Evolutionary conservation across 1,139 yeast genomes (phyloP), one percentile per base, ranked within the genome.

Genomic region (Pichia sp.): DNA sequence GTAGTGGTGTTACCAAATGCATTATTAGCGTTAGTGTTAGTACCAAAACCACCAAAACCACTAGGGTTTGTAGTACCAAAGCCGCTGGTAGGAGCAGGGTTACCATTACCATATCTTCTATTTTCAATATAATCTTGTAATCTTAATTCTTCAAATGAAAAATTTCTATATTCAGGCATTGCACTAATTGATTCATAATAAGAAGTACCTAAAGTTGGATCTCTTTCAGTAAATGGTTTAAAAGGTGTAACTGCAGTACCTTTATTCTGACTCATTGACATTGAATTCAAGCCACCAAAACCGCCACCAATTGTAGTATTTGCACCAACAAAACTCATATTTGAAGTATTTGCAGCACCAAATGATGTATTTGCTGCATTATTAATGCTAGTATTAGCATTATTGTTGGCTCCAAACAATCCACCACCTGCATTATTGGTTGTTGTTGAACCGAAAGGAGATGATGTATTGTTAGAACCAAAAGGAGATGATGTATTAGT

Each of bases 141-240:
- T 62, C 99, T 76, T 64, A 92, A 74, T 63, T 92, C 98, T 63
- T 90, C 97, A 58, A 82, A 77, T 0, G 96, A 85, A 57, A 67
- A 86, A 57, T 80, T 80, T 54, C 75, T 73, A 62, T 92, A 92
- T 59, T 87, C 95, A 12, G 95, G 96, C 97, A 92, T 90, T 36
- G 87, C 76, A 23, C 85, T 71, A 51, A 94, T 81, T 56, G 80
- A 81, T 61, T 90, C 89, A 64, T 74, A 92, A 40, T 74, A 80
- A 30, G 78, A 76, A 1, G 74, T 69, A 12, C 60, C 72, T 39
- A 79, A 70, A 3, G 77, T 69, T 22, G 80, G 65, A 58, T 92
- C 98, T 60, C 85, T 86, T 61, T 92, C 97, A 35, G 71, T 69
- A 50, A 64, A 71, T 2, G 85, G 73, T 33, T 78, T 70, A 58